These are phyloP conservation scores for Xylaria venustula DNA, from an alignment of 495 filamentous ascomycete species.

Conservation along the genomic window DNA sequence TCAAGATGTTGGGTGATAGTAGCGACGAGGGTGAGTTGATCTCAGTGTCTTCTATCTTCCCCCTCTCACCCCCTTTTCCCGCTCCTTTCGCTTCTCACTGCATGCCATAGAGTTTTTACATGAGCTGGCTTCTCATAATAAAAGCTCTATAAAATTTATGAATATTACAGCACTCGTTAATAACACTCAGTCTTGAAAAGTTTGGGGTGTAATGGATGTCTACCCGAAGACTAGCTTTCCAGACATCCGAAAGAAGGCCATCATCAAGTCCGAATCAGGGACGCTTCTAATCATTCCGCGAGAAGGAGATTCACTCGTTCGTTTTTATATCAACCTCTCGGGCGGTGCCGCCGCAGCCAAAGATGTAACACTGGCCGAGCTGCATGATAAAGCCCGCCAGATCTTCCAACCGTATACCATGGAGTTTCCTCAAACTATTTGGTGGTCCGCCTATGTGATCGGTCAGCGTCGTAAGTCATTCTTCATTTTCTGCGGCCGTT, in stretches of 20 bases:
- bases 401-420: conserved; percentile 56
- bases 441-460: conserved; percentile 67
- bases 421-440: conserved; percentile 45
- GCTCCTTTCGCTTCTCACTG: background rate
- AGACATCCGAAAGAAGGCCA: conserved; percentile 61
- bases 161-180: too few species aligned
- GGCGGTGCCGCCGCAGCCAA: conserved; percentile 25
- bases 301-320: conserved; percentile 59
- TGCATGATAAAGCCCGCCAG: conserved; percentile 55
- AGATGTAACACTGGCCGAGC: conserved; percentile 52
- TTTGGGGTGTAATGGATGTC: conserved; percentile 79
- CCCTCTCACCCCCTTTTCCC: too few species aligned
- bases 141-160: too few species aligned
- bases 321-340: conserved; percentile 61
- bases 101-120: background rate
- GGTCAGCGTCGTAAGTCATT: conserved; percentile 50
- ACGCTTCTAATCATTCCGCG: conserved; percentile 63
- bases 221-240: conserved; percentile 75
- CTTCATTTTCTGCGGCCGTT: background rate
- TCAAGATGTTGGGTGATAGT: conserved; percentile 71
- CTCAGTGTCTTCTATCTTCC: background rate
- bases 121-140: too few species aligned
- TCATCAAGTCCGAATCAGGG: conserved; percentile 54
- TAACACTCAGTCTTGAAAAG: conserved; percentile 6
- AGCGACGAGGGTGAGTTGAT: conserved; percentile 53